phyloP scores from a whole-genome alignment of 2,329 filamentous ascomycete species.

The Diaporthe ampelina region DNA sequence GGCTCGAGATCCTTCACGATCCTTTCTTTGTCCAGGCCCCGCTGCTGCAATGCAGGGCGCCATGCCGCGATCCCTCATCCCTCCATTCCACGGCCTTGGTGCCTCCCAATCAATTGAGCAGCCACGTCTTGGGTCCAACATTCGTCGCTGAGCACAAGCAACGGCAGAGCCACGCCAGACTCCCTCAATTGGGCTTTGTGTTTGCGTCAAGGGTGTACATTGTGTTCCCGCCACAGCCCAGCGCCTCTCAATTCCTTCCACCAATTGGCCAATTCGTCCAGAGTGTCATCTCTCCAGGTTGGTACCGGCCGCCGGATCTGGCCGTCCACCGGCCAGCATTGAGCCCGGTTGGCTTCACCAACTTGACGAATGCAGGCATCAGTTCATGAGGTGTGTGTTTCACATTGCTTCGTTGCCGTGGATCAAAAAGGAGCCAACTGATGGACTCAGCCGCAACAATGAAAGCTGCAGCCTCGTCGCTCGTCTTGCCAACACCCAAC shows the following conservation, averaged over 20 bases:
- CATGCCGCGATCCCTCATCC: slow-evolving; percentile 11
- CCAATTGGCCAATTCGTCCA: slow-evolving; percentile 37
- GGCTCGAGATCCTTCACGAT: slow-evolving; percentile 28
- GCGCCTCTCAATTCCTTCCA: slow-evolving; percentile 20
- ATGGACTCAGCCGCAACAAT: not conserved
- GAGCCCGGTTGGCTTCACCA: not conserved
- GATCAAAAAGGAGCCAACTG: not conserved
- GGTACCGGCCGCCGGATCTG: slow-evolving; percentile 18
- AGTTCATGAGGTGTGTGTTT: not conserved
- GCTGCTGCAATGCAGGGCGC: slow-evolving; percentile 12
- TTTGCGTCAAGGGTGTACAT: not conserved
- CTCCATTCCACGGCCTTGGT: not conserved
- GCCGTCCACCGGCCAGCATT: slow-evolving; percentile 8
- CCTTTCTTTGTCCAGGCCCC: slow-evolving; percentile 25
- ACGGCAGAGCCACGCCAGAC: not conserved
- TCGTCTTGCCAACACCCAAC: not conserved
- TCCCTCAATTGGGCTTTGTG: slow-evolving; percentile 8
- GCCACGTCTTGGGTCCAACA: slow-evolving; percentile 27
- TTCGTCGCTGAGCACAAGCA: not conserved
- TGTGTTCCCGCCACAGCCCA: slow-evolving; percentile 21
- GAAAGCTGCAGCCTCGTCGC: not conserved
- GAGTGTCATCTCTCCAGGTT: not conserved
- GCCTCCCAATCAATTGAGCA: not conserved
- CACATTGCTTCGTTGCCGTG: not conserved
- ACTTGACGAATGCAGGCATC: not conserved